phyloP scores from a whole-genome alignment of 768 basidiomycete genomes.

The Hortiboletus flavorubellus region DNA sequence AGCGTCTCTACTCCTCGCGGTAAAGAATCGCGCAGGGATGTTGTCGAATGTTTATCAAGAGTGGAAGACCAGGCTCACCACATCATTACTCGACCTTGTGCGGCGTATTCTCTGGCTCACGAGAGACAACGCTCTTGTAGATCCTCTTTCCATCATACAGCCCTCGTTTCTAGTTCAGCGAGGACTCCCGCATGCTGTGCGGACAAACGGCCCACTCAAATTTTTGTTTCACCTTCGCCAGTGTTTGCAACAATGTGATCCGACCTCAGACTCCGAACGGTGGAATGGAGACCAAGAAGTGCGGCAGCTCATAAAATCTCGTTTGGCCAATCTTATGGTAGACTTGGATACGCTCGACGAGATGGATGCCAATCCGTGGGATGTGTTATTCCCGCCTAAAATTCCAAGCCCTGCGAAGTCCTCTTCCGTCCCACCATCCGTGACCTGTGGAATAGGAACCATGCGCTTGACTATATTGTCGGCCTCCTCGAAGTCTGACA shows the following conservation, averaged over 20 bases:
- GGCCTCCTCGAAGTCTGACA: constrained; percentile 20
- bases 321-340: constrained; percentile 35
- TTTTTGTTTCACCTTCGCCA: constrained; percentile 73
- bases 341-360: constrained; percentile 43
- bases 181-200: constrained; percentile 63
- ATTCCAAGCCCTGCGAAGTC: constrained; percentile 4
- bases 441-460: constrained; percentile 17
- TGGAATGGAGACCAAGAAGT: constrained; percentile 31
- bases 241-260: constrained; percentile 47
- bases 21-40: constrained; percentile 8
- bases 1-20: constrained; percentile 10
- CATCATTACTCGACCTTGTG: constrained; percentile 40
- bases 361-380: constrained; percentile 16
- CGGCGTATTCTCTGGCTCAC: constrained; percentile 50
- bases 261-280: constrained; percentile 1
- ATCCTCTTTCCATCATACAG: constrained; percentile 79
- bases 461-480: constrained; percentile 21
- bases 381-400: constrained; percentile 22
- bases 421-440: constrained; percentile 6
- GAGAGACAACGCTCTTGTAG: constrained; percentile 50
- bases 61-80: constrained; percentile 30
- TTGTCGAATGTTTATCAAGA: constrained; percentile 24
- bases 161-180: constrained; percentile 81
- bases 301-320: constrained; percentile 36
- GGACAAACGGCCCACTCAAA: constrained; percentile 68